Base-by-base conservation (phyloP, 768 basidiomycete genomes). In the Boletus speciosus region DNA sequence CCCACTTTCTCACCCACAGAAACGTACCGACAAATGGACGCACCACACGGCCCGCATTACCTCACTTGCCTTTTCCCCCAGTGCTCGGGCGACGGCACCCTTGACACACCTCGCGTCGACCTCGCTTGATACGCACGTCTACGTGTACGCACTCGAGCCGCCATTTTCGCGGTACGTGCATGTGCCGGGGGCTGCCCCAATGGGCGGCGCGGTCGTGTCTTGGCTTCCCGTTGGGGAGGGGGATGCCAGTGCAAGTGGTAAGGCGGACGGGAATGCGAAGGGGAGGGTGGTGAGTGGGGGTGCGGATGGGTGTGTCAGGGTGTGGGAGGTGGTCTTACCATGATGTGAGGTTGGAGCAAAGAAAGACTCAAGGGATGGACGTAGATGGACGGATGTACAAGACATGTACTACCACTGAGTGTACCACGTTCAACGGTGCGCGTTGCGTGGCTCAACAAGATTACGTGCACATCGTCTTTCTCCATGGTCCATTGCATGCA, bases 91-190 rank as follows among this genome's bases (percentile, higher is more conserved):
- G 14, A 38, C 36, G 25, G 25, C 21, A 47, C 10, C 47, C 16
- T 14, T 53, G 42, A 77, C 78, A 56, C 84, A 94, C 64, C 81
- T 89, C 57, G 94, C 85, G 11, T 93, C 93, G 5, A 93, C 88
- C 11, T 91, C 93, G 19, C 78, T 96, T n/a, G 96, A 98, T 68
- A 95, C 94, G 31, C 83, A 93, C 60, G 83, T 96, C 5, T 97
- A 93, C 64, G 73, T 98, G 25, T 98, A 90, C 84, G 85, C 86
- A 58, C 83, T 92, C 31, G 74, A 73, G 41, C 80, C 83, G 64
- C 84, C 86, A 9, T 72, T 82, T 68, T 61, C 59, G 23, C 84
- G 80, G 70, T 90, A 88, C 60, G 82, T 93, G 35, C 79, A 85
- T 27, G 85, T 98, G 67, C 87, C 85, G 77, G 93, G 93, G 56